Percentiles rank a stretch among this genome's conserved stretches.
Evolutionary conservation across 225 moss, liverwort and hornwort species (phyloP).

Genomic region (Marchantia polymorpha): DNA sequence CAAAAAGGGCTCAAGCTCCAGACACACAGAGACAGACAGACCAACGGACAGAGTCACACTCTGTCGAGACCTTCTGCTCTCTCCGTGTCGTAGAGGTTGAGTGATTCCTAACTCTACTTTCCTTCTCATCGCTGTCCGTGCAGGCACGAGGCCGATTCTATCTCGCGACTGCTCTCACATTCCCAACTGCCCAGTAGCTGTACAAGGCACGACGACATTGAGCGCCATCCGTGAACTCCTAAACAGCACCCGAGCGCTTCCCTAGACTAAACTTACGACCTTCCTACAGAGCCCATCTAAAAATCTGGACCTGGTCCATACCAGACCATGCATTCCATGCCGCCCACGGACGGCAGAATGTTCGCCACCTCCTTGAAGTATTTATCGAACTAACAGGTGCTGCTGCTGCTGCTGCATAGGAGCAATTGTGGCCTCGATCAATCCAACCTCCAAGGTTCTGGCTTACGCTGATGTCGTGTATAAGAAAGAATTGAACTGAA

Average conservation of each 20-base stretch:
- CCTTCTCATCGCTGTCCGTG: background rate
- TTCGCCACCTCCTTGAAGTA: background rate
- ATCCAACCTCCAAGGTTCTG: background rate
- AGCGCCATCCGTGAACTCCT: background rate
- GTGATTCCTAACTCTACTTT: background rate
- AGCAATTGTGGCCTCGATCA: background rate
- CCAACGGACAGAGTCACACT: no score
- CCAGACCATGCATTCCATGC: no score
- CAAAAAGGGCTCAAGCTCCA: background rate
- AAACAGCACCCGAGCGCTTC: background rate
- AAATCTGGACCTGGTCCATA: background rate
- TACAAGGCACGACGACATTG: slow-evolving; percentile 2
- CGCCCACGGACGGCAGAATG: background rate
- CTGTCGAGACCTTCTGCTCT: background rate
- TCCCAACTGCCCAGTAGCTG: background rate
- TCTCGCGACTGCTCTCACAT: background rate
- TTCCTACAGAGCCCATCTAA: background rate
- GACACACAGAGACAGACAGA: no score
- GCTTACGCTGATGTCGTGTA: background rate
- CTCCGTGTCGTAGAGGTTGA: background rate
- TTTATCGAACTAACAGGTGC: background rate
- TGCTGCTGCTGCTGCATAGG: background rate
- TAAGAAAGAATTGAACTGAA: background rate
- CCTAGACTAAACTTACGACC: background rate
- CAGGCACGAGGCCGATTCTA: background rate